A percentile compares a stretch with the other conserved stretches of the same genome.
These are phyloP conservation scores for Xerocomus cyaneibrunnescens DNA, from an alignment of 1,284 basidiomycete species.

Conservation along the genomic window DNA sequence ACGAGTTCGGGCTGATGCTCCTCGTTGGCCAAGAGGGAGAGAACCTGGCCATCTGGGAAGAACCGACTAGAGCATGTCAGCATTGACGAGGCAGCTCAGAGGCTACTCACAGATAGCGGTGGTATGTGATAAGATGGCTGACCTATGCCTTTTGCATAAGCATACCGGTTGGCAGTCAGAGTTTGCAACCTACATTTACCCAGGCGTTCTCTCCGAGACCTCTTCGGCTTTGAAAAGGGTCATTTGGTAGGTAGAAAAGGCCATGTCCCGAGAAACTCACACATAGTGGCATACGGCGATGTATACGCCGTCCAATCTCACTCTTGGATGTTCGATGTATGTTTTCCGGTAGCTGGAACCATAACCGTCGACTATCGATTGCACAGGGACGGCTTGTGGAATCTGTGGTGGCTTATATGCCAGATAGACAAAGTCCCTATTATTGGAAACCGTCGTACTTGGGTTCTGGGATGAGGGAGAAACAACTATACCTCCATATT, in stretches of 20 bases:
- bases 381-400: conserved; percentile 44
- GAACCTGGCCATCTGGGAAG: conserved; percentile 82
- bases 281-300: conserved; percentile 88
- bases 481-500: conserved; percentile 75
- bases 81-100: not conserved
- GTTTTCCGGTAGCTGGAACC: conserved; percentile 68
- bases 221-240: conserved; percentile 51
- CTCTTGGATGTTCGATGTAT: conserved; percentile 78
- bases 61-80: conserved; percentile 62
- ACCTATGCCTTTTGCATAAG: conserved; percentile 42
- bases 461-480: not conserved
- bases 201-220: conserved; percentile 80
- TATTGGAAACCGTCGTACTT: conserved; percentile 10
- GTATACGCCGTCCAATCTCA: conserved; percentile 85
- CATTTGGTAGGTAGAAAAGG: not conserved
- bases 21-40: conserved; percentile 87
- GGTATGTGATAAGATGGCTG: conserved; percentile 77
- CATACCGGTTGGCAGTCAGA: not conserved
- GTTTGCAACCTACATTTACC: conserved; percentile 64
- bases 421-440: conserved; percentile 51
- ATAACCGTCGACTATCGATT: conserved; percentile 51
- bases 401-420: conserved; percentile 78
- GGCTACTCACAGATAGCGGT: conserved; percentile 70
- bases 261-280: conserved; percentile 39
- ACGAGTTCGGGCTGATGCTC: conserved; percentile 71